Conservation (phyloP, 2,329 filamentous ascomycete species). For the Conoideocrella luteorostrata region DNA sequence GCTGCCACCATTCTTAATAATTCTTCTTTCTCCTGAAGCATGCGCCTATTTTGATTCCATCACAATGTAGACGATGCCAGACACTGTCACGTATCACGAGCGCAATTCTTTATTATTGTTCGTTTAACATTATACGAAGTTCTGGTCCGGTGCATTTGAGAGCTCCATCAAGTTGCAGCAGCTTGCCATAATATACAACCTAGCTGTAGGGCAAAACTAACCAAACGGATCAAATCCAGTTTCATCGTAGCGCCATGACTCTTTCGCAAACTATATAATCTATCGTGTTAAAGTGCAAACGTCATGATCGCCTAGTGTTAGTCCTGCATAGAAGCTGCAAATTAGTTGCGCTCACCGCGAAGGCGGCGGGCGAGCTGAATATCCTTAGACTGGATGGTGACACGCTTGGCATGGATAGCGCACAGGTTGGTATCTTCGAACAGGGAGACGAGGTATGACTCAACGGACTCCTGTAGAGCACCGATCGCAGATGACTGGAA, state of each 20-base stretch:
- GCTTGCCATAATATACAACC: conserved; percentile 43
- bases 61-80: too few species aligned
- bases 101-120: too few species aligned
- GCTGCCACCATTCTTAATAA: too few species aligned
- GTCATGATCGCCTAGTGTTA: conserved; percentile 31
- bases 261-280: conserved; percentile 34
- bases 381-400: conserved; percentile 96
- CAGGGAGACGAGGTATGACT: conserved; percentile 96
- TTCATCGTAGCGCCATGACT: conserved; percentile 41
- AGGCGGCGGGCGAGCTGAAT: conserved; percentile 95
- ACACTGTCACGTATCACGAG: too few species aligned
- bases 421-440: conserved; percentile 98
- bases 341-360: conserved; percentile 84
- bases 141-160: too few species aligned
- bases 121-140: too few species aligned
- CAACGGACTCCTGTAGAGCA: conserved; percentile 95
- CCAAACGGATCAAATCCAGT: too few species aligned
- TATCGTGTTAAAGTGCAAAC: conserved; percentile 30
- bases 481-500: conserved; percentile 98
- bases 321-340: too few species aligned
- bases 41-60: too few species aligned
- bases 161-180: too few species aligned
- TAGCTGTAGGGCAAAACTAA: conserved; percentile 31
- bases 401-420: too few species aligned
- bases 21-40: too few species aligned